Conservation (phyloP, 768 basidiomycete species). For the Russula dissimulans region DNA sequence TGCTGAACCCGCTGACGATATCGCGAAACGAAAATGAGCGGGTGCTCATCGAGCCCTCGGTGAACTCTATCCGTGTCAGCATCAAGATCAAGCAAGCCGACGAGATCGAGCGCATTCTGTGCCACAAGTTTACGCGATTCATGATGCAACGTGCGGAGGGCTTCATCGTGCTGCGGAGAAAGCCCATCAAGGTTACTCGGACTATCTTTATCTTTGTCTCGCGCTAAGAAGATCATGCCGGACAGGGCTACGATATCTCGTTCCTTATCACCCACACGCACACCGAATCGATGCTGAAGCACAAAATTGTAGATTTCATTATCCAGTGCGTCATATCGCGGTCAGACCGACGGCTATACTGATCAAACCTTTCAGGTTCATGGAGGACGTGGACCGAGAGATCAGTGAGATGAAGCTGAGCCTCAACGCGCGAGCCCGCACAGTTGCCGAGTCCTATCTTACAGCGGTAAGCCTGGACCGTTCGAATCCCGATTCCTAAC, state of each 20-base stretch:
- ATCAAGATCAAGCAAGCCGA: slow-evolving; percentile 99
- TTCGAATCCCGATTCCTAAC: neutral
- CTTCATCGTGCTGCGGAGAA: slow-evolving; percentile 92
- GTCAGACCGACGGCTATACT: slow-evolving; percentile 5
- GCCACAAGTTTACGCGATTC: slow-evolving; percentile 97
- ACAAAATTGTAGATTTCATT: slow-evolving; percentile 99
- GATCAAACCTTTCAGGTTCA: slow-evolving; percentile 49
- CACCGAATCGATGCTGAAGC: slow-evolving; percentile 97
- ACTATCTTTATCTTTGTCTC: neutral
- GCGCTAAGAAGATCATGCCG: neutral
- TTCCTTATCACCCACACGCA: slow-evolving; percentile 97
- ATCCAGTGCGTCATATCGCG: slow-evolving; percentile 56
- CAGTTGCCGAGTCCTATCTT: slow-evolving; percentile 94
- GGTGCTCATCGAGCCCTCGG: slow-evolving; percentile 92
- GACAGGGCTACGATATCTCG: slow-evolving; percentile 94
- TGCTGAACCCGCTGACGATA: slow-evolving; percentile 88
- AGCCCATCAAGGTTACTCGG: slow-evolving; percentile 70
- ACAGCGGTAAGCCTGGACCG: slow-evolving; percentile 52
- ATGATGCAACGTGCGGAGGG: slow-evolving; percentile 99
- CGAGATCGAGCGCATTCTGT: slow-evolving; percentile 94
- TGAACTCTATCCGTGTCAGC: slow-evolving; percentile 94
- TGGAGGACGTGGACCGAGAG: slow-evolving; percentile 99
- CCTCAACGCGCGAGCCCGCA: slow-evolving; percentile 91
- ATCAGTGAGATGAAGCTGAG: slow-evolving; percentile 99
- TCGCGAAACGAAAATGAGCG: slow-evolving; percentile 96